A percentile compares a stretch with the other conserved stretches of the same genome.
These are phyloP conservation scores for Lenzites betulinus DNA, from an alignment of 768 basidiomycete genomes.

Conservation along the genomic window DNA sequence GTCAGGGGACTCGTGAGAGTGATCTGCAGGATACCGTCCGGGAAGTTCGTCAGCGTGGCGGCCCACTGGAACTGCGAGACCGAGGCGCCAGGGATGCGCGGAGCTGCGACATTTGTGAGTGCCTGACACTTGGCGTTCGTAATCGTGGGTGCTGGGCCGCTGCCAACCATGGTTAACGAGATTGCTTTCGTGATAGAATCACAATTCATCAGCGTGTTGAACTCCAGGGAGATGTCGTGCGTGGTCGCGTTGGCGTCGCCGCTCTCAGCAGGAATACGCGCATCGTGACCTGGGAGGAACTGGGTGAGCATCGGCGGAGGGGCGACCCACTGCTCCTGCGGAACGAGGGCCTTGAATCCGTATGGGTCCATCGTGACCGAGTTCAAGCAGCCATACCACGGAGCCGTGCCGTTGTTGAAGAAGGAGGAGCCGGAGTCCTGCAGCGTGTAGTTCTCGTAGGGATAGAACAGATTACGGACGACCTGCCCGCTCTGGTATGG, in stretches of 20 bases:
- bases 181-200: constrained; percentile 62
- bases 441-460: constrained; percentile 80
- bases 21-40: constrained; percentile 83
- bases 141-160: constrained; percentile 58
- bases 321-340: constrained; percentile 61
- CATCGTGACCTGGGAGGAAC: constrained; percentile 87
- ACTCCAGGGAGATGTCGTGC: constrained; percentile 69
- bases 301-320: constrained; percentile 75
- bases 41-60: constrained; percentile 70
- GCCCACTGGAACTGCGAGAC: constrained; percentile 73
- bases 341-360: constrained; percentile 84
- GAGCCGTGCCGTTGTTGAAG: constrained; percentile 55
- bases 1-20: constrained; percentile 59
- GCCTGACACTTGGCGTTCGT: constrained; percentile 45
- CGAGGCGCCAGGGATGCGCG: constrained; percentile 54
- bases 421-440: constrained; percentile 65
- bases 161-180: constrained; percentile 65
- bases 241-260: constrained; percentile 55
- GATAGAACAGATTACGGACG: constrained; percentile 78
- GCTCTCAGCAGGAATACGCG: constrained; percentile 55
- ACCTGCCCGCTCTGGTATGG: constrained; percentile 64
- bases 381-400: constrained; percentile 75
- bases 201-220: constrained; percentile 78
- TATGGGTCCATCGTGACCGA: constrained; percentile 68
- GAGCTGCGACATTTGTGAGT: constrained; percentile 50